These are phyloP conservation scores for Sanguinoderma infundibulare DNA, from an alignment of 1,284 basidiomycete species.

Conservation along the genomic window DNA sequence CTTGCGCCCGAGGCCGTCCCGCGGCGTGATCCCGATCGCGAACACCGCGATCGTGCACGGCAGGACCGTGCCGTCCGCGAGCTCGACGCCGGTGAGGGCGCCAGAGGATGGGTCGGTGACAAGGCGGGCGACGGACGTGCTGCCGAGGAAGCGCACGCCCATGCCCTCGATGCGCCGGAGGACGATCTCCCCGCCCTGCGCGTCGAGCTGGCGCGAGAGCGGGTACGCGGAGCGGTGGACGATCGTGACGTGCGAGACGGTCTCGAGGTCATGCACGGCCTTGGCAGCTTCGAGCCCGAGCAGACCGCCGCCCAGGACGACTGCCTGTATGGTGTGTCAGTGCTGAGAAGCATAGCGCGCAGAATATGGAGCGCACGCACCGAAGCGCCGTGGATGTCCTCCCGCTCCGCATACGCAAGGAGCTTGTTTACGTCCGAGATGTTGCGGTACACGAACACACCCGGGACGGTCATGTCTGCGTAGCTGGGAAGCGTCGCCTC, in stretches of 20 bases:
- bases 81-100: constrained; percentile 51
- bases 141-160: constrained; percentile 65
- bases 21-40: constrained; percentile 71
- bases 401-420: constrained; percentile 55
- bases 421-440: constrained; percentile 70
- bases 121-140: constrained; percentile 49
- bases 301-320: constrained; percentile 75
- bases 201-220: constrained; percentile 74
- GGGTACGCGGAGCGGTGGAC: constrained; percentile 67
- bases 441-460: constrained; percentile 78
- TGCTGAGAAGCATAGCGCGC: background rate
- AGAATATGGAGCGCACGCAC: constrained; percentile 13
- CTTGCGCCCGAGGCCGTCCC: constrained; percentile 66
- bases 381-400: constrained; percentile 41
- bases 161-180: constrained; percentile 68
- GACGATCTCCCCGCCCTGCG: constrained; percentile 72
- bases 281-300: constrained; percentile 80
- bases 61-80: constrained; percentile 49
- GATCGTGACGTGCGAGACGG: constrained; percentile 51
- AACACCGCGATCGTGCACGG: constrained; percentile 62
- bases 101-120: constrained; percentile 33
- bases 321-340: constrained; percentile 37
- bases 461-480: constrained; percentile 48
- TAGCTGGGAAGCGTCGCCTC: constrained; percentile 71
- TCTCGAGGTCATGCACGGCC: constrained; percentile 65